Conservation (phyloP, 345 rosid species). For the Punica granatum region DNA sequence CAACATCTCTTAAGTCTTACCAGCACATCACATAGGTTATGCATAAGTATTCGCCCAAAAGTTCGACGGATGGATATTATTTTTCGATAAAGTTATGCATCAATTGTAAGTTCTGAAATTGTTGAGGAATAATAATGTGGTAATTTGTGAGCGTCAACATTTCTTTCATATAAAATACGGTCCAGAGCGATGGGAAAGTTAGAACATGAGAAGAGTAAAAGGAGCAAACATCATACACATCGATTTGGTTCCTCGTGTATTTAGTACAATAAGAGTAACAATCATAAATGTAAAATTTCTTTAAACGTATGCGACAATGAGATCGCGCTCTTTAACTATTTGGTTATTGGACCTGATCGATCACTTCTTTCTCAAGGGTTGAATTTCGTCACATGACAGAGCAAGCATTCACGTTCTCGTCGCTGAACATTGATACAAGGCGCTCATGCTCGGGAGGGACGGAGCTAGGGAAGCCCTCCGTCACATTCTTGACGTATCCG, state of each 20-base stretch:
- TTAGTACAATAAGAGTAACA: neutral
- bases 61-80: neutral
- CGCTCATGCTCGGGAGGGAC: constrained; percentile 30
- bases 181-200: neutral
- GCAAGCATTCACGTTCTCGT: constrained; percentile 73
- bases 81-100: neutral
- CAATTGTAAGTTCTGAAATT: neutral
- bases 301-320: neutral
- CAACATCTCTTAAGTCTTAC: neutral
- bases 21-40: too few relatives aligned
- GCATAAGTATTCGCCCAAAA: neutral
- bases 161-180: neutral
- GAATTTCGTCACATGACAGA: constrained; percentile 42
- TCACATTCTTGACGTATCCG: constrained; percentile 48
- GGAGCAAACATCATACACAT: neutral
- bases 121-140: neutral
- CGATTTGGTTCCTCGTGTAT: neutral
- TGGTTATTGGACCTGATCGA: too few relatives aligned
- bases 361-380: neutral
- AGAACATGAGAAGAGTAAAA: neutral
- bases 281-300: neutral
- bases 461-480: constrained; percentile 43
- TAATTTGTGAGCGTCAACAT: neutral
- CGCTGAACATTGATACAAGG: constrained; percentile 53
- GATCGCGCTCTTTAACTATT: too few relatives aligned